Percentiles rank a stretch among this genome's conserved stretches.
Conservation (phyloP, 148 eudicot species). For the Simmondsia chinensis region DNA sequence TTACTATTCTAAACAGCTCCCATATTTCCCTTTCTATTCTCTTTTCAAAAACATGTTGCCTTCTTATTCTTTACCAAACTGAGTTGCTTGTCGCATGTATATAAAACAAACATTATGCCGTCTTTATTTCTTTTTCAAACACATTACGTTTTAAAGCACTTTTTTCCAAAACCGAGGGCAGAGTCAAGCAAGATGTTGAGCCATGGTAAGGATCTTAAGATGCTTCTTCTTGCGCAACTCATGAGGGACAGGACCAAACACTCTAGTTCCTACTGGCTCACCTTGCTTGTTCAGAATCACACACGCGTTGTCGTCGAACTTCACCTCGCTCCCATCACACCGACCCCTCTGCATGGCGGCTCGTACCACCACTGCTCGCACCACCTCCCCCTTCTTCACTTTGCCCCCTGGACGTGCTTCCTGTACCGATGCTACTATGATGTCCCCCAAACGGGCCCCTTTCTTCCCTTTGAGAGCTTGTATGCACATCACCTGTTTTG, state of each 20-base stretch:
- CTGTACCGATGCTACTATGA: slow-evolving; percentile 69
- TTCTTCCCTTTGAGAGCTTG: slow-evolving; percentile 71
- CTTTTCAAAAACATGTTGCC: too few relatives aligned
- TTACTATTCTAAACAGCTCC: too few relatives aligned
- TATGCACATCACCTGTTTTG: slow-evolving; percentile 76
- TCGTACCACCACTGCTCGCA: slow-evolving; percentile 74
- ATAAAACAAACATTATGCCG: too few relatives aligned
- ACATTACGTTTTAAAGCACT: too few relatives aligned
- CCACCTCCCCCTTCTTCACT: slow-evolving; percentile 87
- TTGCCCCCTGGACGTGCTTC: slow-evolving; percentile 78
- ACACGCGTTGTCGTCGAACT: slow-evolving; percentile 83
- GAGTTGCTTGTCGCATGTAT: too few relatives aligned
- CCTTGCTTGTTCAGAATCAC: slow-evolving; percentile 80
- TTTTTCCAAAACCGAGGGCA: too few relatives aligned
- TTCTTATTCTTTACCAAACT: too few relatives aligned
- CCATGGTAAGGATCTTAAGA: slow-evolving; percentile 80
- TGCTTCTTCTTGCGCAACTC: slow-evolving; percentile 80
- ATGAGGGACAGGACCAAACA: slow-evolving; percentile 86
- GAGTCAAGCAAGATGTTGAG: slow-evolving; percentile 43
- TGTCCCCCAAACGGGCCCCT: slow-evolving; percentile 82
- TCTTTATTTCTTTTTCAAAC: too few relatives aligned
- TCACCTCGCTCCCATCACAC: slow-evolving; percentile 85
- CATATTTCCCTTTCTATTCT: too few relatives aligned
- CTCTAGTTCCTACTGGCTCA: slow-evolving; percentile 80
- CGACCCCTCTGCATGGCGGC: slow-evolving; percentile 77